Evolutionary conservation across 768 basidiomycete genomes (phyloP).

Genomic region (Amanita jacksonii): DNA sequence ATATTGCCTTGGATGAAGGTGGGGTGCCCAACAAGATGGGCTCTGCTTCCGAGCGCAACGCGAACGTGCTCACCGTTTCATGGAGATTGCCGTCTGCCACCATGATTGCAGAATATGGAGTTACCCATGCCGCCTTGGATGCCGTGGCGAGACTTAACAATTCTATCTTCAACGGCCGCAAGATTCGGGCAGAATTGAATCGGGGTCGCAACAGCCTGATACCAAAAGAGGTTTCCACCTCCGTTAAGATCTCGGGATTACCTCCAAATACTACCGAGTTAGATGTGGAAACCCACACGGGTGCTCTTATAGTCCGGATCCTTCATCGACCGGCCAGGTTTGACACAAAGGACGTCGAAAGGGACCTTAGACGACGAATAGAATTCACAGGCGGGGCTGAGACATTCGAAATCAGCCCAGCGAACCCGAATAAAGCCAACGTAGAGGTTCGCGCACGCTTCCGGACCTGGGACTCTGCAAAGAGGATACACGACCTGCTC

Average conservation of each 20-base stretch:
- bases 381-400: background rate
- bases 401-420: constrained; percentile 5
- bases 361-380: background rate
- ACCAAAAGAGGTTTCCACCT: background rate
- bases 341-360: constrained; percentile 1
- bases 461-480: constrained; percentile 37
- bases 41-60: constrained; percentile 17
- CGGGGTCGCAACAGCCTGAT: background rate
- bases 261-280: background rate
- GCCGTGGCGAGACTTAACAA: constrained; percentile 31
- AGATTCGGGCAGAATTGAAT: constrained; percentile 39
- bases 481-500: constrained; percentile 28
- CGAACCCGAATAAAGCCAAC: background rate
- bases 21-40: constrained; percentile 34
- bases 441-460: constrained; percentile 34
- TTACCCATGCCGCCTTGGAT: constrained; percentile 20
- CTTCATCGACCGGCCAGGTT: background rate
- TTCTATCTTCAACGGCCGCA: constrained; percentile 26
- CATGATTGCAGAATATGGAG: constrained; percentile 33
- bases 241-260: background rate
- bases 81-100: constrained; percentile 40
- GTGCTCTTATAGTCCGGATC: background rate
- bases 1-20: constrained; percentile 32
- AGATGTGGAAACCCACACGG: background rate
- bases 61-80: constrained; percentile 35